A percentile compares a stretch with the other conserved stretches of the same genome.
Conservation (phyloP, 129 eudicot species). For the Deinandra increscens region DNA sequence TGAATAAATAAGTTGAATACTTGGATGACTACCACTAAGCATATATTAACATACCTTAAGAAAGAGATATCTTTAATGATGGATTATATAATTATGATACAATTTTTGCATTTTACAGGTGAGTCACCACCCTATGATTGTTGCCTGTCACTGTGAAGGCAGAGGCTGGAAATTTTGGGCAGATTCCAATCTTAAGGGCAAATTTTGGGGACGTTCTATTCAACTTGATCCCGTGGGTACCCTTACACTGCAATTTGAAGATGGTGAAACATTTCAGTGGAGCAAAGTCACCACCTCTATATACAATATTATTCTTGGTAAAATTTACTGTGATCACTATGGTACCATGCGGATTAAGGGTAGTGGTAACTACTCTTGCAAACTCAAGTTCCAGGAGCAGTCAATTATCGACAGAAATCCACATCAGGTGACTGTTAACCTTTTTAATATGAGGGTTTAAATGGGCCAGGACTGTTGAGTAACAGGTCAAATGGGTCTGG, state of each 20-base stretch:
- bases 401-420: constrained; percentile 96
- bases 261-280: constrained; percentile 94
- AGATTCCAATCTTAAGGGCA: constrained; percentile 93
- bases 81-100: background rate
- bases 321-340: constrained; percentile 93
- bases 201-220: constrained; percentile 97
- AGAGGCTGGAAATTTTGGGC: constrained; percentile 99
- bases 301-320: constrained; percentile 87
- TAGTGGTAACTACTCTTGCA: constrained; percentile 87
- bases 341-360: constrained; percentile 97
- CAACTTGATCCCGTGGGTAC: constrained; percentile 92
- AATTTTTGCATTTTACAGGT: constrained; percentile 46
- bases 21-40: no score
- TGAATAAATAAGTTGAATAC: no score
- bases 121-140: constrained; percentile 96
- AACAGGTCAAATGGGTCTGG: background rate
- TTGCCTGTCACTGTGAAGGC: constrained; percentile 97
- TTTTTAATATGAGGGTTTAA: background rate
- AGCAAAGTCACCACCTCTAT: constrained; percentile 95
- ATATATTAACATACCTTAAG: no score
- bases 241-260: constrained; percentile 88
- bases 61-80: background rate
- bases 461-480: background rate
- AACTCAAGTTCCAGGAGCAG: constrained; percentile 95
- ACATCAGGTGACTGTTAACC: constrained; percentile 58